Conservation (phyloP, 768 basidiomycete species). For the Mrakia blollopis region DNA sequence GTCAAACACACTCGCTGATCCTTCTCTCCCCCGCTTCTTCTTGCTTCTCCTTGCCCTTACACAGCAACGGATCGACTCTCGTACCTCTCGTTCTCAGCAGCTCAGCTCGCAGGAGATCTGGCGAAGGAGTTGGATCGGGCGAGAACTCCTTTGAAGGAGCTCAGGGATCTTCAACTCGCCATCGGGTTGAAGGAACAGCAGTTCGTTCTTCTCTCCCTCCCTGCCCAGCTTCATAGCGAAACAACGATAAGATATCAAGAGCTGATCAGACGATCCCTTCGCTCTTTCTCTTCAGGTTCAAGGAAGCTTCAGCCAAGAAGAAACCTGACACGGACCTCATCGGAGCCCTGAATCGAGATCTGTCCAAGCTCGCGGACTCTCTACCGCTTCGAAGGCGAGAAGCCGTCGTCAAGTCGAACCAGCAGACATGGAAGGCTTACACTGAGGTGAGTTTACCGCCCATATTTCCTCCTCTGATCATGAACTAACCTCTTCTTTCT, state of each 20-base stretch:
- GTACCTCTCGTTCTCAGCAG: conserved; percentile 17
- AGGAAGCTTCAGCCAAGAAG: not conserved
- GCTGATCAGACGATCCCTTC: not conserved
- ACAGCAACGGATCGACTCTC: conserved; percentile 20
- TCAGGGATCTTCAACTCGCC: conserved; percentile 5
- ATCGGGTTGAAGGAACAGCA: not conserved
- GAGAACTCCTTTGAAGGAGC: conserved; percentile 19
- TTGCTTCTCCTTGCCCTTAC: not conserved
- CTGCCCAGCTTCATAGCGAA: too few relatives aligned
- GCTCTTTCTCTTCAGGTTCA: not conserved
- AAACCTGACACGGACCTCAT: conserved; percentile 17
- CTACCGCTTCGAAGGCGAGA: conserved; percentile 4
- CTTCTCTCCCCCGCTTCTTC: not conserved
- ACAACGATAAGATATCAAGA: too few relatives aligned
- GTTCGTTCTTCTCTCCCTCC: not conserved
- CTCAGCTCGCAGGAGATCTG: conserved; percentile 18
- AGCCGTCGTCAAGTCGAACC: conserved; percentile 9
- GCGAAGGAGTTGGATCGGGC: conserved; percentile 12
- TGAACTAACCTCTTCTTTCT: not conserved
- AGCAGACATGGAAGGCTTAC: conserved; percentile 16
- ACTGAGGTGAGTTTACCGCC: conserved; percentile 1
- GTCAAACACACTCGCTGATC: conserved; percentile 1
- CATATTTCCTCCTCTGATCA: too few relatives aligned
- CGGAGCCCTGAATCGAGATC: not conserved
- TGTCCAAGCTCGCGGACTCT: not conserved